Base-by-base conservation (phyloP, 1,139 yeast genomes). In the Hemisphaericaspora xylofermentans region DNA sequence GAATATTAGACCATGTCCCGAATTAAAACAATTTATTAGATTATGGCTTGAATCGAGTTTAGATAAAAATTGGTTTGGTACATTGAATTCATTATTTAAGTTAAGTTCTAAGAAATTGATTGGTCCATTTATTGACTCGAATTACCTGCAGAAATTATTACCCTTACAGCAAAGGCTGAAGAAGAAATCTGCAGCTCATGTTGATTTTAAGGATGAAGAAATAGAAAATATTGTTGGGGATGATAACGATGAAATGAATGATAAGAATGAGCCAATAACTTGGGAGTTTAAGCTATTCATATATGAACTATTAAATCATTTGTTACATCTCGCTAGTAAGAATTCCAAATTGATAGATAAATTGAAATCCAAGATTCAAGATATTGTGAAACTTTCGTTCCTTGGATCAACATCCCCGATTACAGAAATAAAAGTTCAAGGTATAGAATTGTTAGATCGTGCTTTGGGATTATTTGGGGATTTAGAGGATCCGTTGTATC, bases 361-460 rank as follows among this genome's bases (percentile, higher is more conserved):
- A 29, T 59, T 87, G 27, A 68, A 78, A 6, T 59, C 71, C 0
- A 76, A 73, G 43, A 75, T 88, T 7, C 80, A 86, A 17, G 95
- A 87, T 29, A 64, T 91, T 33, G 84, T 91, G 26, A 83, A 85
- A 48, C 71, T 89, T n/a, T 83, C 96, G 1, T 89, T 88, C 54
- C 73, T 86, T 16, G 91, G 96, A 0, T 82, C 96, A 0, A 85
- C 96, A 0, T 78, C 95, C 0, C 75, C 84, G 2, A 76, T 88
- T 3, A 63, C 77, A 21, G 69, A 73, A 6, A 67, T 89, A 45
- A 80, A 88, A 49, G 60, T 83, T 12, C 62, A 75, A 32, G 96
- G 97, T 1, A 67, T 91, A 33, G 69, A 71, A 26, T 66, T 91
- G 18, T 68, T 93, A 29, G 71, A 71, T 45, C 60, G 60, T 32